phyloP scores from a whole-genome alignment of 73 alveolate genomes.

The Paramecium primaurelia region DNA sequence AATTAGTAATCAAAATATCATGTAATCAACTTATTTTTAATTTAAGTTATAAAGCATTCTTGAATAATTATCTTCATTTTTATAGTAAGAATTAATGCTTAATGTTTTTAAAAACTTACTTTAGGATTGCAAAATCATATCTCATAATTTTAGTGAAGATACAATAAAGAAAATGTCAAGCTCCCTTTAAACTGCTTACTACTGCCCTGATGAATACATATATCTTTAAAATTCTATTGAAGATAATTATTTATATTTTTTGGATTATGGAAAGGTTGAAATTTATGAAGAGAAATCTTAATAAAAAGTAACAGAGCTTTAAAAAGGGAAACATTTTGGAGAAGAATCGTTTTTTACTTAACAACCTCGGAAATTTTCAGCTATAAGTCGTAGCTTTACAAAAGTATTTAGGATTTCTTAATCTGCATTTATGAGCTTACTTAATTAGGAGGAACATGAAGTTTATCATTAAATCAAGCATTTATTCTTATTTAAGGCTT shows the following conservation, averaged over 20 bases:
- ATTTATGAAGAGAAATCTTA: not conserved
- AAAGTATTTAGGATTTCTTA: constrained; percentile 62
- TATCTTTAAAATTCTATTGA: not conserved
- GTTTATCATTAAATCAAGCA: not conserved
- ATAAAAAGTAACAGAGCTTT: not conserved
- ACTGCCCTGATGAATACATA: not conserved
- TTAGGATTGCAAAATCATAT: not conserved
- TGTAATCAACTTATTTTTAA: not conserved
- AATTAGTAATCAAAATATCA: not conserved
- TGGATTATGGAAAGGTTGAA: not conserved
- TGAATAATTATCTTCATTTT: not conserved
- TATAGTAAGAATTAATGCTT: not conserved
- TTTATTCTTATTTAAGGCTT: not conserved
- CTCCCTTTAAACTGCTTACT: not conserved
- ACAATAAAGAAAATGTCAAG: not conserved
- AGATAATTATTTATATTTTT: not conserved
- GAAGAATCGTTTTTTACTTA: constrained; percentile 82
- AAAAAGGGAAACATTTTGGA: constrained; percentile 75
- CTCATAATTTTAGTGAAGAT: not conserved
- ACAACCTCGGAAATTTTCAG: constrained; percentile 73
- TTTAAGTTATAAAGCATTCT: not conserved
- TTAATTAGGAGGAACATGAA: not conserved
- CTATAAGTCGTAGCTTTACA: constrained; percentile 72
- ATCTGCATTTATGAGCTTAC: not conserved
- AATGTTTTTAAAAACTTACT: constrained; percentile 4